Evolutionary conservation across 495 filamentous ascomycete genomes (phyloP), one percentile per base, ranked within the genome.

Genomic region (Annulohypoxylon bovei): DNA sequence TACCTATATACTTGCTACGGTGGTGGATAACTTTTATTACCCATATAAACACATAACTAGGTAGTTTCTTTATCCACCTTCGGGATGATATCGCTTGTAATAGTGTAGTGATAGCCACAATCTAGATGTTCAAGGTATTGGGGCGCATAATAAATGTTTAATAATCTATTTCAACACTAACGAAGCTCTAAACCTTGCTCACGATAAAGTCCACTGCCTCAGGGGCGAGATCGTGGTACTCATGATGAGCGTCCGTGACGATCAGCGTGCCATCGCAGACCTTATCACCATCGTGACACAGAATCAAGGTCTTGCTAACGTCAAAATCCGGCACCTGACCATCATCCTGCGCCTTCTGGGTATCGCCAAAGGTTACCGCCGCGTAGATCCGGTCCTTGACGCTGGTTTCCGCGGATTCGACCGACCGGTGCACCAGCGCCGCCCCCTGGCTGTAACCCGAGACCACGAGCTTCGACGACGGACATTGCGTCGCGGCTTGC

Each of bases 311-410:
- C 68, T 83, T 81, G 16, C 70, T 72, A 5, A 73, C 55, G 28
- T 82, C 80, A 65, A 86, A 86, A 58, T 81, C 81, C 23, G 80
- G 77, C 52, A 88, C 81, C 16, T 76, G 73, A 1, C 83, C 81
- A 23, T 74, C 67, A 59, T 88, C 80, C 72, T 87, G 85, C 35
- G 78, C 70, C 74, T 88, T 88, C 65, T 86, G 82, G 40, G 87
- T 88, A 68, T 88, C 85, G 3, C 87, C 87, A 46, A 83, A 88
- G 0, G 85, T 80, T n/a, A 86, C 82, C 9, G 85, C 85, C 27
- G 83, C 85, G 47, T 81, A 83, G 67, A 88, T 83, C 72, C 82
- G 80, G 52, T 81, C 74, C 62, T 80, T 76, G 37, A 86, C 79
- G 28, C 73, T 65, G 1, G 78, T 73, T 11, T 76, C 73, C 4